Percentiles rank a stretch among this genome's conserved stretches.
phyloP scores from a whole-genome alignment of 2,329 filamentous ascomycete species.

The Chalaropsis thielavioides region DNA sequence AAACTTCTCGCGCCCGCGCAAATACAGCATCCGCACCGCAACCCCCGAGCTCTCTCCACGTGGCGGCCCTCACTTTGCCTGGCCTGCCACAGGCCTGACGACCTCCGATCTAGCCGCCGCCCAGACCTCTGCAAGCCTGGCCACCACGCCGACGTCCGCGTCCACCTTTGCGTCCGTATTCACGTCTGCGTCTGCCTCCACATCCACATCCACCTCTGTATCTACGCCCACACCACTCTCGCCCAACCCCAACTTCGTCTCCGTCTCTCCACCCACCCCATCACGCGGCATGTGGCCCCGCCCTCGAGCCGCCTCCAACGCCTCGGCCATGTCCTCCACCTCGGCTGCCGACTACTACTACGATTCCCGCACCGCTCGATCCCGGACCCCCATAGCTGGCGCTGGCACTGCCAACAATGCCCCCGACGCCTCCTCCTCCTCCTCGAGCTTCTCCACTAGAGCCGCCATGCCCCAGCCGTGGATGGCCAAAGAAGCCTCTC shows the following conservation, averaged over 20 bases:
- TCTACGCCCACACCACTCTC: neutral
- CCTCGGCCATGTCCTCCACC: conserved; percentile 30
- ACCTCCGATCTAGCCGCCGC: neutral
- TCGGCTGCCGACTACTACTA: conserved; percentile 30
- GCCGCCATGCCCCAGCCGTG: conserved; percentile 28
- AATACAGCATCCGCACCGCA: conserved; percentile 32
- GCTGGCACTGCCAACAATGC: neutral
- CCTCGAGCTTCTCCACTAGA: neutral
- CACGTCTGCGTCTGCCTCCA: too few relatives aligned
- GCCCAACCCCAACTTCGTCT: neutral
- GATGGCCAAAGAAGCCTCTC: conserved; percentile 36
- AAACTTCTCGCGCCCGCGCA: conserved; percentile 47
- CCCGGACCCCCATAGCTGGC: conserved; percentile 4
- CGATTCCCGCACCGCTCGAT: conserved; percentile 24
- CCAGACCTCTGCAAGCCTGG: neutral
- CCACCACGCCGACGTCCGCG: neutral
- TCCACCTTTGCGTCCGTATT: too few relatives aligned
- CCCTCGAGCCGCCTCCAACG: conserved; percentile 26
- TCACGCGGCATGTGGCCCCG: conserved; percentile 14
- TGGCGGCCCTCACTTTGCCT: conserved; percentile 10
- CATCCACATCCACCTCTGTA: neutral
- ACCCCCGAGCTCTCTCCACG: conserved; percentile 13
- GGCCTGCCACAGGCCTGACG: neutral
- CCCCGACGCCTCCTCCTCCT: neutral
- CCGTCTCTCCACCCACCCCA: neutral